phyloP scores from a whole-genome alignment of 140 eudicot species.

The Ambrosia hybrid region DNA sequence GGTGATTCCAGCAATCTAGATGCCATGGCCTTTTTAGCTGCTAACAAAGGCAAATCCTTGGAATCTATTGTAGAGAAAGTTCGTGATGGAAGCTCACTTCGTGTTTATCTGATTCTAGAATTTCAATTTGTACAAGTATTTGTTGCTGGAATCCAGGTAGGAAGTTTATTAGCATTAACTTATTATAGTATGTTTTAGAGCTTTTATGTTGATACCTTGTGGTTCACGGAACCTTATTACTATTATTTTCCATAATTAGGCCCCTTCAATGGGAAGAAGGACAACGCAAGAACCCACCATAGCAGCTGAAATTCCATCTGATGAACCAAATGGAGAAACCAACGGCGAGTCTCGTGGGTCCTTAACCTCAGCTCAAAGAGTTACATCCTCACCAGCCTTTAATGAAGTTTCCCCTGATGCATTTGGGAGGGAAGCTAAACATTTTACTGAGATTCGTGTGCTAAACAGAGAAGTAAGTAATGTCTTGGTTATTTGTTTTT shows the following conservation, averaged over 20 bases:
- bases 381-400: slow-evolving; percentile 66
- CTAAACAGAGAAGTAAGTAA: slow-evolving; percentile 82
- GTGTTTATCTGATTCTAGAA: slow-evolving; percentile 90
- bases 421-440: slow-evolving; percentile 89
- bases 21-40: slow-evolving; percentile 64
- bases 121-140: slow-evolving; percentile 91
- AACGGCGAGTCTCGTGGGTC: slow-evolving; percentile 59
- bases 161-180: not conserved
- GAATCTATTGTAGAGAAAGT: slow-evolving; percentile 92
- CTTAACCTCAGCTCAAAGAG: slow-evolving; percentile 80
- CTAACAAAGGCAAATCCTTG: slow-evolving; percentile 81
- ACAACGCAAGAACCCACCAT: slow-evolving; percentile 45
- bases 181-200: not conserved
- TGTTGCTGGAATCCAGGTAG: slow-evolving; percentile 94
- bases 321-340: slow-evolving; percentile 66
- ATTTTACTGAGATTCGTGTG: slow-evolving; percentile 88
- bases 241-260: slow-evolving; percentile 33
- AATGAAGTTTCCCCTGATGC: slow-evolving; percentile 88
- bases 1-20: slow-evolving; percentile 79
- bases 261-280: slow-evolving; percentile 97
- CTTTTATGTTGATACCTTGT: not conserved
- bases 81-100: slow-evolving; percentile 94
- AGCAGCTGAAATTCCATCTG: slow-evolving; percentile 44
- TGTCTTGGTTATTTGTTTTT: slow-evolving; percentile 1
- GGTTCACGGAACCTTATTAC: not conserved